phyloP scores from a whole-genome alignment of 148 eudicot genomes.

The Polygonum aviculare region DNA sequence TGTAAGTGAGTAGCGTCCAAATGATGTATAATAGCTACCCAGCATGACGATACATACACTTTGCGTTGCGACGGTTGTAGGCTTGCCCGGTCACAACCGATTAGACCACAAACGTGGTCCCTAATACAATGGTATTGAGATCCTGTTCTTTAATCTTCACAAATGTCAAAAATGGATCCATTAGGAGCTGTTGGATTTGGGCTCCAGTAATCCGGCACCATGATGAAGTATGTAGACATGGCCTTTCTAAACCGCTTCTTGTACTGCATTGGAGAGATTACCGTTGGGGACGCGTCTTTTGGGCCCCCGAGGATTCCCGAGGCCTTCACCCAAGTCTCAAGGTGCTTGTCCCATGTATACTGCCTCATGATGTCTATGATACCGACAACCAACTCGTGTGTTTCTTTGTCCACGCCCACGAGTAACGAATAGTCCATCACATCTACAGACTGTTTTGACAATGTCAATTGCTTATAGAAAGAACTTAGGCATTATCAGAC shows the following conservation, averaged over 20 bases:
- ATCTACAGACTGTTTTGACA: slow-evolving; percentile 39
- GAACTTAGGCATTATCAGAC: background rate
- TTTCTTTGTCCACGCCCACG: slow-evolving; percentile 62
- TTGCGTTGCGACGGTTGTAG: background rate
- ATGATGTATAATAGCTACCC: background rate
- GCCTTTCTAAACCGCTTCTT: slow-evolving; percentile 77
- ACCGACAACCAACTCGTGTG: slow-evolving; percentile 55
- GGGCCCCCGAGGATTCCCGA: slow-evolving; percentile 70
- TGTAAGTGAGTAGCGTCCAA: background rate
- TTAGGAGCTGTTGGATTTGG: slow-evolving; percentile 25
- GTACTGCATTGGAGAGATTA: slow-evolving; percentile 68
- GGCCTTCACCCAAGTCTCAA: slow-evolving; percentile 76
- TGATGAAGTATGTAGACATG: slow-evolving; percentile 58
- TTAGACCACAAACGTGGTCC: background rate
- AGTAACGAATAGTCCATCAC: slow-evolving; percentile 70
- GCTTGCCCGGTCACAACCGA: background rate
- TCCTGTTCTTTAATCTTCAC: slow-evolving; percentile 20
- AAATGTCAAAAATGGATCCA: slow-evolving; percentile 27
- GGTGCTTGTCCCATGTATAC: slow-evolving; percentile 79
- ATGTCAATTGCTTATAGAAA: background rate
- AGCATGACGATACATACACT: background rate
- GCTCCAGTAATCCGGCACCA: slow-evolving; percentile 70
- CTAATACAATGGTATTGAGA: background rate
- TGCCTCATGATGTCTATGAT: slow-evolving; percentile 75
- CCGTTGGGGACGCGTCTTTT: slow-evolving; percentile 50